Percentiles rank a stretch among this genome's conserved stretches.
Conservation (phyloP, 441 rosid species). For the Flueggea neowawraea region DNA sequence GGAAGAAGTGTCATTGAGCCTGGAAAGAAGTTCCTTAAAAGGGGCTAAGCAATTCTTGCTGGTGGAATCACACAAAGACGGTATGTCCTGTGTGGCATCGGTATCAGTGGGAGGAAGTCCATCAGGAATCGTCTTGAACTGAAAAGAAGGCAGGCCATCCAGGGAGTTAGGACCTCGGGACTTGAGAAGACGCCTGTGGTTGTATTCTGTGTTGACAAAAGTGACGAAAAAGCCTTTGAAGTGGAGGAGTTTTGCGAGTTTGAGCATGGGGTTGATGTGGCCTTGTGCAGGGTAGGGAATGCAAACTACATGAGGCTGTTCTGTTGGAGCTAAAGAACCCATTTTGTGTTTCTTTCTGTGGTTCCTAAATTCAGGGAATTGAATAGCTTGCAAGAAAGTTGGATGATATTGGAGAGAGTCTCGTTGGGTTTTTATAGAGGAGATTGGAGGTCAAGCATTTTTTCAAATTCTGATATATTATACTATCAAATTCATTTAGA, state of each 20-base stretch:
- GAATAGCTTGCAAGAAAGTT: no score
- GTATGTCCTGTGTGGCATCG: conserved; percentile 39
- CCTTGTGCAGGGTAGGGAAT: conserved; percentile 53
- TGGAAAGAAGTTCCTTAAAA: conserved; percentile 20
- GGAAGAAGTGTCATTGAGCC: conserved; percentile 15
- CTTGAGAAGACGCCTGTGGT: conserved; percentile 36
- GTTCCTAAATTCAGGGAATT: no score
- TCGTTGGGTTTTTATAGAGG: no score
- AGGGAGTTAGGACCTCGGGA: conserved; percentile 32
- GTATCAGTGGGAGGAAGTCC: conserved; percentile 37
- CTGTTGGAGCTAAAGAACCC: neutral
- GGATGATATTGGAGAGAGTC: no score
- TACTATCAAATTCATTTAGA: no score
- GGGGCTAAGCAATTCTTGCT: conserved; percentile 25
- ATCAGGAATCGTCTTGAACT: conserved; percentile 38
- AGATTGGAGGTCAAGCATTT: no score
- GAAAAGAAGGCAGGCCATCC: conserved; percentile 30
- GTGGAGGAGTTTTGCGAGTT: conserved; percentile 44
- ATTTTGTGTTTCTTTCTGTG: neutral
- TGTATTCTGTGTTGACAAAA: conserved; percentile 41
- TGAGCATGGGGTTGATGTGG: conserved; percentile 49
- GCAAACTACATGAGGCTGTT: conserved; percentile 42
- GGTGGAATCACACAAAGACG: conserved; percentile 33
- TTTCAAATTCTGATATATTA: no score
- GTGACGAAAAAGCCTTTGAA: conserved; percentile 37